Percentiles rank a stretch among this genome's conserved stretches.
phyloP scores from a whole-genome alignment of 805 yeast species.

The Candida golubevii region DNA sequence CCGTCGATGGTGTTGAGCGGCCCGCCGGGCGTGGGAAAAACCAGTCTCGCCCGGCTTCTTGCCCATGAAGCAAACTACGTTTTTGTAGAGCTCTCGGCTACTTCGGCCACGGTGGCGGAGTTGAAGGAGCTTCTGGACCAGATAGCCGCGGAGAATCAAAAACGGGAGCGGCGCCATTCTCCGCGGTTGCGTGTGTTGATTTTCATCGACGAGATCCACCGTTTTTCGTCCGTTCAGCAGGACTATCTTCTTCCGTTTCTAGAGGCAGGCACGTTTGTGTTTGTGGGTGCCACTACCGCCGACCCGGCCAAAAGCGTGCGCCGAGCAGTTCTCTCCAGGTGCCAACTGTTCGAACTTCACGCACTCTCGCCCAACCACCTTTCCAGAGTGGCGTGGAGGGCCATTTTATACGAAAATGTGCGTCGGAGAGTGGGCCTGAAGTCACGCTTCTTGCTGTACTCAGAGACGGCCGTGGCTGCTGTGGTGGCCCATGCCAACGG shows the following conservation, averaged over 20 bases:
- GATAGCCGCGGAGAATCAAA: conserved; percentile 42
- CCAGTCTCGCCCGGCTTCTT: conserved; percentile 72
- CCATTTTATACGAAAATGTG: conserved; percentile 41
- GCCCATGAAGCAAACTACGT: conserved; percentile 50
- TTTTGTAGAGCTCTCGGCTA: conserved; percentile 82
- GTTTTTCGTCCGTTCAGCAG: conserved; percentile 84
- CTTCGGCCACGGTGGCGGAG: conserved; percentile 64
- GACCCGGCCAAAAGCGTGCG: conserved; percentile 73
- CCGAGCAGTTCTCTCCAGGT: conserved; percentile 78
- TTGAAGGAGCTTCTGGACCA: conserved; percentile 55
- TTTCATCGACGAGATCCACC: conserved; percentile 89
- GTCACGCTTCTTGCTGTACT: conserved; percentile 14
- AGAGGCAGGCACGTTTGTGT: conserved; percentile 74
- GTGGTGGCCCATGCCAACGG: conserved; percentile 23
- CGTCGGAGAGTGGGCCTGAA: conserved; percentile 16
- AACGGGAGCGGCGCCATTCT: conserved; percentile 26
- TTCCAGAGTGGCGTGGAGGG: conserved; percentile 49
- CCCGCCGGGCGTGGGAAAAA: conserved; percentile 94
- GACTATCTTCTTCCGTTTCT: conserved; percentile 80
- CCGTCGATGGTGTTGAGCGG: conserved; percentile 94
- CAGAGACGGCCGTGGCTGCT: conserved; percentile 11
- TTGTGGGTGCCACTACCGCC: conserved; percentile 90
- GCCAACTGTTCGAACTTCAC: conserved; percentile 70
- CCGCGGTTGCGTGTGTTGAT: conserved; percentile 39
- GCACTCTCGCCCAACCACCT: conserved; percentile 50